Evolutionary conservation across 2,329 filamentous ascomycete genomes (phyloP).

Genomic region (Hypoxylon sp.): DNA sequence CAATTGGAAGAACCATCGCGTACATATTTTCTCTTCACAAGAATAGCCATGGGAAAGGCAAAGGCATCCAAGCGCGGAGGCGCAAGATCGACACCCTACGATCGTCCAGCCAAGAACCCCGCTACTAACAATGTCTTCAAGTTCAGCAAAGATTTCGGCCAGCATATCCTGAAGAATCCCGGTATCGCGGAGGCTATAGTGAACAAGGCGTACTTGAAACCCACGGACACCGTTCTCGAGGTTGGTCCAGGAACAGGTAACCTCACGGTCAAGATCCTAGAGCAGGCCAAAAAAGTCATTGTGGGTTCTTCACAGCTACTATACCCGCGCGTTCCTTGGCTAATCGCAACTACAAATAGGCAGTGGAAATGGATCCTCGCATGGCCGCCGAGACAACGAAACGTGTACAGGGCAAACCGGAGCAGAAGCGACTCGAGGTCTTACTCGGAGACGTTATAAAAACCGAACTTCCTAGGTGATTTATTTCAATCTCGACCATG

Average conservation of each 20-base stretch:
- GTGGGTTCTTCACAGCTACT: slow-evolving; percentile 55
- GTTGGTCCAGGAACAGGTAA: slow-evolving; percentile 85
- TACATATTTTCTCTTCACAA: background rate
- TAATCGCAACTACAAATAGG: slow-evolving; percentile 61
- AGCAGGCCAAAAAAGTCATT: slow-evolving; percentile 83
- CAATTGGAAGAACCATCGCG: background rate
- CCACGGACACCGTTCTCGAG: slow-evolving; percentile 90
- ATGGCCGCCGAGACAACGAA: slow-evolving; percentile 97
- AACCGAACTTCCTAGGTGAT: slow-evolving; percentile 66
- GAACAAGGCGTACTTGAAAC: slow-evolving; percentile 88
- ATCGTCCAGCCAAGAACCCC: slow-evolving; percentile 53
- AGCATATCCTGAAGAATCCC: slow-evolving; percentile 93
- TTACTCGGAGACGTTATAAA: slow-evolving; percentile 95
- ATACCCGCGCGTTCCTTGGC: slow-evolving; percentile 36
- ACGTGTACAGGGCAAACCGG: slow-evolving; percentile 89
- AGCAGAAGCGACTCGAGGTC: slow-evolving; percentile 86
- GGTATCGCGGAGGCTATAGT: slow-evolving; percentile 77
- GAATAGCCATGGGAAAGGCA: slow-evolving; percentile 55
- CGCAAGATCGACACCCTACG: slow-evolving; percentile 55
- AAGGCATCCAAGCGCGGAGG: slow-evolving; percentile 54
- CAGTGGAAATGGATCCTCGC: slow-evolving; percentile 92
- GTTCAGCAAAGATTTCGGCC: slow-evolving; percentile 86
- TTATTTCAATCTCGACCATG: background rate
- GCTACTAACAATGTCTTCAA: slow-evolving; percentile 89
- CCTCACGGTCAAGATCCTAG: slow-evolving; percentile 87